phyloP scores from a whole-genome alignment of 2,329 filamentous ascomycete genomes.

The Paracamarosporium sp. region DNA sequence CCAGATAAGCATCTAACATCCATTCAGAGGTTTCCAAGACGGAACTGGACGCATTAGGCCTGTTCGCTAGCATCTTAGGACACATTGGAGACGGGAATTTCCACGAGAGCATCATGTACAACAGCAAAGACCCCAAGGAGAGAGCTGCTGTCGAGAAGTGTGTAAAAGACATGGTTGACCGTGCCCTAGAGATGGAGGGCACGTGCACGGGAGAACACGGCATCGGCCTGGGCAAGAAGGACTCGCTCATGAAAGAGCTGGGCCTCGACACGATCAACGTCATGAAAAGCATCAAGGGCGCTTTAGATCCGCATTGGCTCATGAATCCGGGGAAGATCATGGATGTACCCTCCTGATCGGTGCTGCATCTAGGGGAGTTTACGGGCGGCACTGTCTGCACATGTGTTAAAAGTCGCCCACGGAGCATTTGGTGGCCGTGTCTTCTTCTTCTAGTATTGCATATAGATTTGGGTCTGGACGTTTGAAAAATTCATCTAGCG shows the following conservation, averaged over 20 bases:
- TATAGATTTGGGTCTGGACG: no score
- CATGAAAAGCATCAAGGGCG: constrained; percentile 84
- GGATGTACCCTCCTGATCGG: constrained; percentile 54
- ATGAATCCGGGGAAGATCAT: constrained; percentile 95
- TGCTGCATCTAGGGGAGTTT: background rate
- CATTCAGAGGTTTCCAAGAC: constrained; percentile 80
- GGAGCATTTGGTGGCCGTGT: background rate
- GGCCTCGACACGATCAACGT: constrained; percentile 80
- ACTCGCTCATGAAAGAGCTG: constrained; percentile 77
- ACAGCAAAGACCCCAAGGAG: constrained; percentile 72
- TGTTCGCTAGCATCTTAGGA: constrained; percentile 87
- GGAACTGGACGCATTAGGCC: constrained; percentile 82
- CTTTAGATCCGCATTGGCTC: constrained; percentile 84
- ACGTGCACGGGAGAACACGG: constrained; percentile 92
- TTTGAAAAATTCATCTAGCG: no score
- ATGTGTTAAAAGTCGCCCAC: background rate
- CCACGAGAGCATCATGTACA: constrained; percentile 90
- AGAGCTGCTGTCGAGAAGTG: constrained; percentile 78
- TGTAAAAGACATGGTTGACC: constrained; percentile 87
- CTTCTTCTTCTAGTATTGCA: background rate
- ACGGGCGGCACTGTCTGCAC: background rate
- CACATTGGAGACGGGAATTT: constrained; percentile 96
- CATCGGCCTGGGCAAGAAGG: constrained; percentile 86
- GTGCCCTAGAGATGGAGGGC: constrained; percentile 93
- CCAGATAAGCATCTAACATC: constrained; percentile 15